Evolutionary conservation across 768 basidiomycete genomes (phyloP).

Genomic region (Russula virescens): DNA sequence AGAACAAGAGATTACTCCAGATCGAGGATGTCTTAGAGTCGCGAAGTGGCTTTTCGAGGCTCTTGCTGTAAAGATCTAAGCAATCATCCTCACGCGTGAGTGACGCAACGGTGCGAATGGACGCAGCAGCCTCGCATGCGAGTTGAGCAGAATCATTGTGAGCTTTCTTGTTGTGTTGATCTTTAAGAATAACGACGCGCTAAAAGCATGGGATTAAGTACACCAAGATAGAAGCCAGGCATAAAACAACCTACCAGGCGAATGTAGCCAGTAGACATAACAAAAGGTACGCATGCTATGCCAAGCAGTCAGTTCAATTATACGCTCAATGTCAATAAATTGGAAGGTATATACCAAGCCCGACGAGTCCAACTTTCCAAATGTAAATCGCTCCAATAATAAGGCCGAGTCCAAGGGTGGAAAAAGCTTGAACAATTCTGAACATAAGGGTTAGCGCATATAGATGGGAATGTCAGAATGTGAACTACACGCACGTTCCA

Average conservation of each 20-base stretch:
- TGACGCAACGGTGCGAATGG: slow-evolving; percentile 85
- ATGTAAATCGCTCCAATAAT: slow-evolving; percentile 68
- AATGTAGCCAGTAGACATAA: slow-evolving; percentile 71
- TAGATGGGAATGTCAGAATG: slow-evolving; percentile 25
- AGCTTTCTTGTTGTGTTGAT: slow-evolving; percentile 67
- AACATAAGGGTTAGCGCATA: not conserved
- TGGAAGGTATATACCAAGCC: slow-evolving; percentile 47
- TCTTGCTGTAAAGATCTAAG: slow-evolving; percentile 52
- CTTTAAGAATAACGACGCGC: slow-evolving; percentile 82
- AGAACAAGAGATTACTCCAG: slow-evolving; percentile 58
- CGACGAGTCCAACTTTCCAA: slow-evolving; percentile 76
- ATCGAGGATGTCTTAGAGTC: slow-evolving; percentile 55
- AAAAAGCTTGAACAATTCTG: slow-evolving; percentile 66
- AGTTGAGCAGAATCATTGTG: slow-evolving; percentile 80
- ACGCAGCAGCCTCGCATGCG: slow-evolving; percentile 83
- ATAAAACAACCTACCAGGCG: slow-evolving; percentile 51
- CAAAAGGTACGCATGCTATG: slow-evolving; percentile 57
- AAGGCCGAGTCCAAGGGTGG: slow-evolving; percentile 64
- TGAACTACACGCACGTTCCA: slow-evolving; percentile 44
- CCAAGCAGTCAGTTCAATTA: not conserved
- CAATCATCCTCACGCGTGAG: slow-evolving; percentile 84
- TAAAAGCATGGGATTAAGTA: slow-evolving; percentile 25
- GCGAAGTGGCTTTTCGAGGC: slow-evolving; percentile 63
- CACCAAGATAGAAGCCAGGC: not conserved
- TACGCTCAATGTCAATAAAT: not conserved